Evolutionary conservation across 805 yeast species (phyloP).

Genomic region (Starmerella lactis-condensi): DNA sequence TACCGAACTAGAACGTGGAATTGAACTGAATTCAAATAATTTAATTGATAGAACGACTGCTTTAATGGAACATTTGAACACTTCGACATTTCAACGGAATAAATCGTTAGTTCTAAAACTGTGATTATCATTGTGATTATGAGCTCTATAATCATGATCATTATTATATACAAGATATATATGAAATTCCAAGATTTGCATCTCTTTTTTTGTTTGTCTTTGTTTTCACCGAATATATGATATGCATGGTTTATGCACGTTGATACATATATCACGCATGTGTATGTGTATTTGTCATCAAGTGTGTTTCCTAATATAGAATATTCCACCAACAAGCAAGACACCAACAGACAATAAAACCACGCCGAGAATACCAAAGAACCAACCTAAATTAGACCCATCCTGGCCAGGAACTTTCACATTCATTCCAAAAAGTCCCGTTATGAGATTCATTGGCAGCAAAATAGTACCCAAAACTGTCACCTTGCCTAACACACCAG

Average conservation of each 20-base stretch:
- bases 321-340: constrained; percentile 26
- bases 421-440: constrained; percentile 94
- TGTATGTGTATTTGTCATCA: neutral
- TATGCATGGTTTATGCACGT: neutral
- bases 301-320: constrained; percentile 6
- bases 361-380: constrained; percentile 45
- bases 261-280: neutral
- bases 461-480: constrained; percentile 78
- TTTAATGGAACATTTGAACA: too few species aligned
- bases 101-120: too few species aligned
- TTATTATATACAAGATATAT: too few species aligned
- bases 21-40: too few species aligned
- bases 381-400: constrained; percentile 37
- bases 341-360: constrained; percentile 27
- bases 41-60: too few species aligned
- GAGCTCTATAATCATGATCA: too few species aligned
- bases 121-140: too few species aligned
- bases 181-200: too few species aligned
- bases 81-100: too few species aligned
- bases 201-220: too few species aligned
- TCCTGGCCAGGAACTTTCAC: constrained; percentile 64
- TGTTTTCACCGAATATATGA: too few species aligned
- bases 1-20: constrained; percentile 40
- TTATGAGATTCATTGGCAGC: constrained; percentile 73
- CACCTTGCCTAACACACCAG: constrained; percentile 73